Conservation (phyloP, 108 stramenopile genomes). For the Skeletonema tropicum region DNA sequence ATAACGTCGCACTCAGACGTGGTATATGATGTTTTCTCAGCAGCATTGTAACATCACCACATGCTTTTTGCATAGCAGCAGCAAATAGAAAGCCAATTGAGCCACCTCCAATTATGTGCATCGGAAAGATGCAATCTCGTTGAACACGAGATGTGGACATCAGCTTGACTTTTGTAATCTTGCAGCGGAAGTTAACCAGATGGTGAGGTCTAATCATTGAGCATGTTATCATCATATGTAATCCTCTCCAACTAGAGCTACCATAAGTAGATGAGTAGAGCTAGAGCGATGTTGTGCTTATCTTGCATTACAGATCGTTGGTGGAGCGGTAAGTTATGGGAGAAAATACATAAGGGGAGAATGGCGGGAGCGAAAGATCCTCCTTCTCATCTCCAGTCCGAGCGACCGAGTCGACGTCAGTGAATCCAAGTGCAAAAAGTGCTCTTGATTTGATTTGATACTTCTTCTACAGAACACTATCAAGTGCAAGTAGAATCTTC, state of each 20-base stretch:
- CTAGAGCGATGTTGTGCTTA: no score
- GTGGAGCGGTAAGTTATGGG: no score
- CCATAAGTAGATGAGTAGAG: no score
- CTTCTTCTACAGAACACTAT: no score
- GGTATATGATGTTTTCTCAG: conserved; percentile 34
- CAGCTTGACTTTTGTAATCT: neutral
- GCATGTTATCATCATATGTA: neutral
- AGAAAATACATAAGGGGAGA: no score
- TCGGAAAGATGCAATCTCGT: conserved; percentile 23
- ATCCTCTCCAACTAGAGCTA: neutral
- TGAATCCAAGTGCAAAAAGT: no score
- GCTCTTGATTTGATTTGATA: no score
- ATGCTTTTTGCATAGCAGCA: conserved; percentile 10
- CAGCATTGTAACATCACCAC: conserved; percentile 24
- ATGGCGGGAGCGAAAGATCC: no score
- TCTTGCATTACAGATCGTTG: no score
- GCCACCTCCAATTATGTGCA: conserved; percentile 42
- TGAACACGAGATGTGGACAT: neutral
- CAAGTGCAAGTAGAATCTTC: neutral
- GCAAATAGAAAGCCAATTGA: conserved; percentile 45
- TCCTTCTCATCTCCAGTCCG: no score
- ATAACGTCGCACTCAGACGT: neutral
- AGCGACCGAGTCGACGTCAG: no score
- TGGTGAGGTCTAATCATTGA: neutral
- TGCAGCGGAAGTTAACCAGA: neutral